Base-by-base conservation (phyloP, 2,329 filamentous ascomycete genomes). In the Epicoccum nigrum region DNA sequence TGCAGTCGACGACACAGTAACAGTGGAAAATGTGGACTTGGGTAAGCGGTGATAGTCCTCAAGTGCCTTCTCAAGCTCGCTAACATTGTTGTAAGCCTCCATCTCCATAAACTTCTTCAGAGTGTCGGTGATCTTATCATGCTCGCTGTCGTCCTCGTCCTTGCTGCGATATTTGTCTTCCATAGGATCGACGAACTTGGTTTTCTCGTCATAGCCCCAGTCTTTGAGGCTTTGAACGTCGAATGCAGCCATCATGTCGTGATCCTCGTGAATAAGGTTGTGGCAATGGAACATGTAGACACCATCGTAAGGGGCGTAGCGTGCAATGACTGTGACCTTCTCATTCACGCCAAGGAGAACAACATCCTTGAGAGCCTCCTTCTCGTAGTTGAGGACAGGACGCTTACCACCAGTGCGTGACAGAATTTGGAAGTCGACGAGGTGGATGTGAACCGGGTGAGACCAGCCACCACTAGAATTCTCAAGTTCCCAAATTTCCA, bases 401-500 rank as follows among this genome's bases (percentile, higher is more conserved):
- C 67, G 63, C 13, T 71, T 69, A 5, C 75, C 75, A 7, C 78
- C 77, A 0, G 67, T 76, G 15, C 83, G 80, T 6, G 70, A 73
- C 16, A 84, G 59, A 38, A 86, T 76, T 48, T 80, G 77, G 68
- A 86, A 81, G 60, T 85, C 83, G 49, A 86, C 77, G 2, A 86
- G 74, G 58, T 86, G 83, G 38, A 86, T 78, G 65, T 86, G 83
- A 19, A 77, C 70, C 0, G 81, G 83, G 57, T 85, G 83, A 2
- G 77, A 76, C 70, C 80, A 81, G 17, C 76, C 78, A 16, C 79
- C 81, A 5, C 73, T 74, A 20, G 68, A 71, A 64, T 85, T 84
- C 53, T 77, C 56, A 3, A 75, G 58, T 21, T 66, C 60, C 73
- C 73, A 75, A 11, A 72, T 62, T 51, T 75, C 73, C 17, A 71